Evolutionary conservation across 495 filamentous ascomycete species (phyloP).

Genomic region (Penicilliopsis zonata): DNA sequence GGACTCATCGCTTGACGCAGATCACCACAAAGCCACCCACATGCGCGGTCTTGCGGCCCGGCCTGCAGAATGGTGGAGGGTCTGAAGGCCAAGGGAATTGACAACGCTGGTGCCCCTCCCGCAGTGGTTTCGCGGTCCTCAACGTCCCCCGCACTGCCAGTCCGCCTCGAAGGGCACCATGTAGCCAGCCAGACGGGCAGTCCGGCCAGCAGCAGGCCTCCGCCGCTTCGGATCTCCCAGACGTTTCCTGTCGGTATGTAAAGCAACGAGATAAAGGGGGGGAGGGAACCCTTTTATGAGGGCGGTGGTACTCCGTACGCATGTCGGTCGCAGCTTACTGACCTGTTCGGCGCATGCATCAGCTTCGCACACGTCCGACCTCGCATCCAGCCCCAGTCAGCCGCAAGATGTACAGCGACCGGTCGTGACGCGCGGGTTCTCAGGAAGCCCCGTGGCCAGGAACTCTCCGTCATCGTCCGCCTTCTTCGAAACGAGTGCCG

Average conservation of each 20-base stretch:
- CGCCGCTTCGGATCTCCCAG: conserved; percentile 8
- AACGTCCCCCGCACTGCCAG: not conserved
- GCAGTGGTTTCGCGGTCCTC: conserved; percentile 8
- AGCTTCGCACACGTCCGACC: conserved; percentile 18
- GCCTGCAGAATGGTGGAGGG: conserved; percentile 18
- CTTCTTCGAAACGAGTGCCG: conserved; percentile 19
- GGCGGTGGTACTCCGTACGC: too few species aligned
- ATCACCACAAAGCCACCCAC: conserved; percentile 5
- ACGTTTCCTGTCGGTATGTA: conserved; percentile 15
- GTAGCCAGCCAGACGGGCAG: not conserved
- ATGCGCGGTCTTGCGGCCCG: conserved; percentile 9
- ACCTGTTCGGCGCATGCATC: not conserved
- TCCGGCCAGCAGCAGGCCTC: conserved; percentile 5
- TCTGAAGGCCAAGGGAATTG: conserved; percentile 12
- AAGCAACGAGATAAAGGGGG: not conserved
- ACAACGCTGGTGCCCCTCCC: conserved; percentile 6
- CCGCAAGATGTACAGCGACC: conserved; percentile 18
- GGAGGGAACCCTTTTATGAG: too few species aligned
- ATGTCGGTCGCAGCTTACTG: too few species aligned
- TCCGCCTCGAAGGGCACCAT: too few species aligned
- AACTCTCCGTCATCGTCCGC: conserved; percentile 18
- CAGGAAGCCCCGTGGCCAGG: conserved; percentile 10
- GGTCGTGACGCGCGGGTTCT: conserved; percentile 7
- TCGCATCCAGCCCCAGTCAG: conserved; percentile 24
- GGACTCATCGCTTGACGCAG: not conserved